A percentile compares a stretch with the other conserved stretches of the same genome.
phyloP scores from a whole-genome alignment of 2,329 filamentous ascomycete species.

The Moelleriella libera region DNA sequence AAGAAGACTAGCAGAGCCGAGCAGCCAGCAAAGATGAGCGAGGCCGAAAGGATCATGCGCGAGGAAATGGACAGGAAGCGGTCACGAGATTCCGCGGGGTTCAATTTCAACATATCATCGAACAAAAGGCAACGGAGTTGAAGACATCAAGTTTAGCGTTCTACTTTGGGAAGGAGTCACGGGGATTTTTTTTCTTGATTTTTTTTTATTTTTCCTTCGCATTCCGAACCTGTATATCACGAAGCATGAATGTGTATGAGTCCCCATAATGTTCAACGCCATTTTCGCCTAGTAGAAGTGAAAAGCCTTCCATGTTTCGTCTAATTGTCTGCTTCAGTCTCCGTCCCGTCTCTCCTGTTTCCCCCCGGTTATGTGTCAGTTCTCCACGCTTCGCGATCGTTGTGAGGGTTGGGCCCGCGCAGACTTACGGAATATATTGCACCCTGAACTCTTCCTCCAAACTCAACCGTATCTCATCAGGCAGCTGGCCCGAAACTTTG shows the following conservation, averaged over 20 bases:
- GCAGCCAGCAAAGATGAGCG: slow-evolving; percentile 71
- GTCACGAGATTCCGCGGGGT: slow-evolving; percentile 30
- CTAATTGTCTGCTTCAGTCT: slow-evolving; percentile 31
- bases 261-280: not conserved
- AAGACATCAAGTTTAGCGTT: not conserved
- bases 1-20: slow-evolving; percentile 48
- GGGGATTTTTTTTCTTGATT: not conserved
- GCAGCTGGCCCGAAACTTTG: slow-evolving; percentile 75
- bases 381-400: no score
- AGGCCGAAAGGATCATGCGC: slow-evolving; percentile 80
- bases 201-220: no score
- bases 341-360: slow-evolving; percentile 39
- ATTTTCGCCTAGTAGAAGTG: not conserved
- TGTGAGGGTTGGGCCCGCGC: no score
- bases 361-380: not conserved
- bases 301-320: not conserved
- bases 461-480: slow-evolving; percentile 46
- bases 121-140: slow-evolving; percentile 36
- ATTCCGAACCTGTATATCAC: not conserved
- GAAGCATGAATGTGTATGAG: not conserved
- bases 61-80: slow-evolving; percentile 64
- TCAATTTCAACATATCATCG: slow-evolving; percentile 30
- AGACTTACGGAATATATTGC: slow-evolving; percentile 51
- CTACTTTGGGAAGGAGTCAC: not conserved
- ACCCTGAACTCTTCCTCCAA: slow-evolving; percentile 50